Base-by-base conservation (phyloP, 2,329 filamentous ascomycete genomes). In the Chrysoporthe cubensis region DNA sequence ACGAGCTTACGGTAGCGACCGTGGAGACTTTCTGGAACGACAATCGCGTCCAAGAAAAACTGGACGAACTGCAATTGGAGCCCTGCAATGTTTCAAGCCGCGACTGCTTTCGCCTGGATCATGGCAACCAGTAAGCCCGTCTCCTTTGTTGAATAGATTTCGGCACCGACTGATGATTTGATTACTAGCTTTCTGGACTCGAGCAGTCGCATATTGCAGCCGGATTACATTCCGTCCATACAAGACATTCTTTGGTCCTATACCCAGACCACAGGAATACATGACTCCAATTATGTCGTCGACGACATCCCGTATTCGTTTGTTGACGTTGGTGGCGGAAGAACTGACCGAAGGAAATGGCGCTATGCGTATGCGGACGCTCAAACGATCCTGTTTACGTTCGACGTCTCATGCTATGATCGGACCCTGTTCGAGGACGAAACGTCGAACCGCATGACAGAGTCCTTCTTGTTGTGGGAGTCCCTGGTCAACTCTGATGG, bases 381-480 rank as follows among this genome's bases (percentile, higher is more conserved):
- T 37, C 37, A 54, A 3, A 26, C 62, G 26, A 52, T 64, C 8
- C 37, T 64, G 5, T 56, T 56, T 21, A 54, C 48, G 37, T 37
- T 64, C 4, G 62, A 64, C 21, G 50, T 64, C 1, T 64, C 62
- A 26, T 56, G 50, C n/a, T 64, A 56, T n/a, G 48, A 64, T 56
- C 40, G 50, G 48, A 5, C 11, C 1, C n/a, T n/a, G 5, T 7
- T 21, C 18, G 37, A 64, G 14, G n/a, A 44, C 34, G 7, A 40
- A 11, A 34, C 11, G 2, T 18, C 9, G 3, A 64, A 57, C 4
- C 37, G 50, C 32, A 64, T 64, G 62, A 5, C 42, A 2, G 62
- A 56, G 9, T 48, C 43, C 14, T 32, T 64, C 13, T 3, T 1
- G 4, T 11, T 56, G 3, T 64, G 62, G 48, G 50, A 64, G 2